Evolutionary conservation across 495 filamentous ascomycete species (phyloP).

Genomic region (Penicillium roqueforti): DNA sequence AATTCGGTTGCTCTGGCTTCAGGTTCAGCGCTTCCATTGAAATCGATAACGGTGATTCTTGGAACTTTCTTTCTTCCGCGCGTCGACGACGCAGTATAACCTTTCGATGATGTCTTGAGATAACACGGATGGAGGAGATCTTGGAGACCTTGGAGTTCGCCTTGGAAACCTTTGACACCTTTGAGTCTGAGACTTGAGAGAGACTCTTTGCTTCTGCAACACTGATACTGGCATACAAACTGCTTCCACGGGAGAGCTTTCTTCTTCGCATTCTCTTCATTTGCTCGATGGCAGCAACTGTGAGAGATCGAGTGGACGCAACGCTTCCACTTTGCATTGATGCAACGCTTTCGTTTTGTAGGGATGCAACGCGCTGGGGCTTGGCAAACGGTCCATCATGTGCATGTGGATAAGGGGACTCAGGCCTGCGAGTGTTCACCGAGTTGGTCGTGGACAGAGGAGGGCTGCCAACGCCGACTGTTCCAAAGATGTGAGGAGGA

Average conservation of each 20-base stretch:
- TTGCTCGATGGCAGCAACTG: slow-evolving; percentile 7
- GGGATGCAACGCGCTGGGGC: background rate
- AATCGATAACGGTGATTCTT: background rate
- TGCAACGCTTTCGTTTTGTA: background rate
- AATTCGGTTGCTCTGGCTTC: slow-evolving; percentile 22
- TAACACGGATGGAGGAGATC: background rate
- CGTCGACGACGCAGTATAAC: slow-evolving; percentile 6
- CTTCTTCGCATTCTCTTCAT: slow-evolving; percentile 1
- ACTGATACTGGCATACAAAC: background rate
- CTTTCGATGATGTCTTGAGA: background rate
- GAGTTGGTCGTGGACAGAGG: slow-evolving; percentile 3
- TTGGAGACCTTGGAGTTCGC: background rate
- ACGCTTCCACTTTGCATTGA: slow-evolving; percentile 1
- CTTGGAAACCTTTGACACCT: background rate
- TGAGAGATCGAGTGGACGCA: slow-evolving; percentile 10
- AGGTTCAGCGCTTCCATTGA: background rate
- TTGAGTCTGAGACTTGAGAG: background rate
- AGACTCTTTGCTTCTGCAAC: background rate
- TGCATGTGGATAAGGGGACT: background rate
- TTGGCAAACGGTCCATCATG: background rate
- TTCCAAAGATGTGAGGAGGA: background rate
- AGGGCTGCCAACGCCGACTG: background rate
- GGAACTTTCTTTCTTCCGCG: background rate
- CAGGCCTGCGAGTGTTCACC: background rate
- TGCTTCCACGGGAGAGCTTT: slow-evolving; percentile 1